A percentile compares a stretch with the other conserved stretches of the same genome.
phyloP scores from a whole-genome alignment of 495 filamentous ascomycete genomes.

The Aspergillus sclerotiicarbonarius region DNA sequence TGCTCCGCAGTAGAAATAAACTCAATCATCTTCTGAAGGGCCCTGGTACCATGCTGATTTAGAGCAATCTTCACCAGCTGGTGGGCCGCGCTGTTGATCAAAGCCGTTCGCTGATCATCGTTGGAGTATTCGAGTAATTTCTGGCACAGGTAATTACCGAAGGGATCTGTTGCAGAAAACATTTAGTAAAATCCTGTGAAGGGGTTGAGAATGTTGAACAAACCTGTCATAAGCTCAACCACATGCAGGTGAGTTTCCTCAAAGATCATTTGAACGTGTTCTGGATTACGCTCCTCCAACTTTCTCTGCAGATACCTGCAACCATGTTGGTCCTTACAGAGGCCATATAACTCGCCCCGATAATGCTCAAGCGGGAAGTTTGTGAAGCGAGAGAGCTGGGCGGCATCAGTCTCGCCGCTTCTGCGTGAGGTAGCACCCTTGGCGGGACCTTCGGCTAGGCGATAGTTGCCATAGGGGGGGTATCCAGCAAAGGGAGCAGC shows the following conservation, averaged over 20 bases:
- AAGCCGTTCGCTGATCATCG: conserved; percentile 87
- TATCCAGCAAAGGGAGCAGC: conserved; percentile 28
- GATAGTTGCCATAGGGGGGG: conserved; percentile 32
- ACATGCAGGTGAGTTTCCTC: conserved; percentile 87
- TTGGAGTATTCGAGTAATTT: conserved; percentile 91
- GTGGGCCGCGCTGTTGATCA: conserved; percentile 83
- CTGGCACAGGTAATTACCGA: conserved; percentile 97
- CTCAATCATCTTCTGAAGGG: conserved; percentile 99
- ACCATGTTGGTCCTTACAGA: conserved; percentile 97
- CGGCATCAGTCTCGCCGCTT: conserved; percentile 35
- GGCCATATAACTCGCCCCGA: conserved; percentile 73
- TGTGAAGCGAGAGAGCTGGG: conserved; percentile 60
- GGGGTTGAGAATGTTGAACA: conserved; percentile 14
- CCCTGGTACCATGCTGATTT: conserved; percentile 94
- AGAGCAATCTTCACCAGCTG: conserved; percentile 88
- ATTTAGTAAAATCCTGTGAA: conserved; percentile 3
- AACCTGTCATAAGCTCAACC: conserved; percentile 91
- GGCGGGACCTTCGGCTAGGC: conserved; percentile 29
- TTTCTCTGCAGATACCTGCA: conserved; percentile 96
- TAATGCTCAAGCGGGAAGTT: conserved; percentile 77
- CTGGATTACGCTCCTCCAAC: conserved; percentile 82
- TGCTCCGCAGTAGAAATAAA: conserved; percentile 78
- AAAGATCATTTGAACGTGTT: conserved; percentile 89
- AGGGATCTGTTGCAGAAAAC: conserved; percentile 65
- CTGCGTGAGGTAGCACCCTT: conserved; percentile 31